Evolutionary conservation across 2,329 filamentous ascomycete genomes (phyloP), one percentile per base, ranked within the genome.

Genomic region (Pseudohalonectria lignicola): DNA sequence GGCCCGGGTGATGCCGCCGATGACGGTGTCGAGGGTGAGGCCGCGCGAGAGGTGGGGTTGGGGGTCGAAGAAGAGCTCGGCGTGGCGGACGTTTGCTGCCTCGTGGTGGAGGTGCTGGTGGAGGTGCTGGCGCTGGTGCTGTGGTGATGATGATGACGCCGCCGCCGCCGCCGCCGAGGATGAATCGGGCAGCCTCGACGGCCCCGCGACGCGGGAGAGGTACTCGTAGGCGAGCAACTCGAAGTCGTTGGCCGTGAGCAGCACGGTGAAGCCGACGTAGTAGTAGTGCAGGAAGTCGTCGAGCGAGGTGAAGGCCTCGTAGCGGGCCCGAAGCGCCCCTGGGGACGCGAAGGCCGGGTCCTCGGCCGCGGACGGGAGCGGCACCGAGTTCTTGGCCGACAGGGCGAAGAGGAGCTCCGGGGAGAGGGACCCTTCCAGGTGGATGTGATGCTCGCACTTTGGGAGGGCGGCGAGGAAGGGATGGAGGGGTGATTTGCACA

Each of bases 381-480:
- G 29, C 48, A 87, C 72, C 39, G 63, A 63, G 66, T 90, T 86
- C 50, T 73, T 73, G 26, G 61, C 53, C 5, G 84, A 79, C 5
- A 90, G 74, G 21, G 64, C 52, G 62, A 87, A 88, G 44, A 87
- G 73, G 29, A 86, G 66, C 39, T 68, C 61, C 1, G 83, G 81
- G 30, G 78, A 76, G 28, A 90, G 68, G 11, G 80, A 79, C 39
- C 84, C 84, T 58, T 88, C 83, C 25, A 90, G 68, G 54, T 90
- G 84, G 39, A 88, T 72, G 59, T 88, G 84, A 53, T 87, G 83
- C 56, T 90, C 84, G 60, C 79, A 84, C 64, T 88, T 88, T 45
- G 83, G 83, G 21, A 88, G 70, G 23, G 69, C 68, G 37, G 62
- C 58, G 28, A 87, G 67, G 53, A 85, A 76, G 31, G 64, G 55